Evolutionary conservation across 306 rosid species (phyloP).

Genomic region (Argentina anserina): DNA sequence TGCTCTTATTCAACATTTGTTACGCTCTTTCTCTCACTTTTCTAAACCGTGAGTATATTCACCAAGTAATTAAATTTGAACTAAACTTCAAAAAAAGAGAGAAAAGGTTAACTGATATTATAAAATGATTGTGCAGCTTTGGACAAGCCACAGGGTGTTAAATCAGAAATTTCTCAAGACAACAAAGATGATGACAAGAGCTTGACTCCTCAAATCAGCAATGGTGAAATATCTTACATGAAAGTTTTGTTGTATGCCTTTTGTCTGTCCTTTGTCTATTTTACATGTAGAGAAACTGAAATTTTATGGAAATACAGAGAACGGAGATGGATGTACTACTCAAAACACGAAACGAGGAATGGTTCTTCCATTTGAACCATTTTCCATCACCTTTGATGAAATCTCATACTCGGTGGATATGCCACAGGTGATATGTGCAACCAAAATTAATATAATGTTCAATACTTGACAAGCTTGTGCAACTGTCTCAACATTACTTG

Average conservation of each 20-base stretch:
- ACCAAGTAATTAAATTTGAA: neutral
- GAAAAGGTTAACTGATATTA: neutral
- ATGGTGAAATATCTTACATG: slow-evolving; percentile 28
- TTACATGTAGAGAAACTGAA: neutral
- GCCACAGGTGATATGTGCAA: slow-evolving; percentile 19
- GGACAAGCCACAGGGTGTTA: slow-evolving; percentile 26
- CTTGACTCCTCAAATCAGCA: slow-evolving; percentile 22
- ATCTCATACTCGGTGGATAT: slow-evolving; percentile 25
- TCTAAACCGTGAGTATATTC: slow-evolving; percentile 42
- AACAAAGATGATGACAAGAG: slow-evolving; percentile 22
- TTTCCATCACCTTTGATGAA: slow-evolving; percentile 24
- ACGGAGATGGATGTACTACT: neutral
- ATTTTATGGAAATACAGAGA: neutral
- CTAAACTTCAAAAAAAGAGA: neutral
- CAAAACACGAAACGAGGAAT: slow-evolving; percentile 16
- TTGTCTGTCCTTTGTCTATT: too few species aligned
- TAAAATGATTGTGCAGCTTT: slow-evolving; percentile 11
- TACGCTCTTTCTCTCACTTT: slow-evolving; percentile 40
- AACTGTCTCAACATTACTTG: neutral
- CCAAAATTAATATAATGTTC: neutral
- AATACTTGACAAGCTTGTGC: neutral
- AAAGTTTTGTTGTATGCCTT: neutral
- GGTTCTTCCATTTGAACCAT: slow-evolving; percentile 26
- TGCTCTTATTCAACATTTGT: slow-evolving; percentile 32
- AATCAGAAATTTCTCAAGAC: slow-evolving; percentile 34